These are phyloP conservation scores for Caulochytrium protostelioides DNA, from an alignment of 371 early-diverging fungal genomes.

Conservation along the genomic window DNA sequence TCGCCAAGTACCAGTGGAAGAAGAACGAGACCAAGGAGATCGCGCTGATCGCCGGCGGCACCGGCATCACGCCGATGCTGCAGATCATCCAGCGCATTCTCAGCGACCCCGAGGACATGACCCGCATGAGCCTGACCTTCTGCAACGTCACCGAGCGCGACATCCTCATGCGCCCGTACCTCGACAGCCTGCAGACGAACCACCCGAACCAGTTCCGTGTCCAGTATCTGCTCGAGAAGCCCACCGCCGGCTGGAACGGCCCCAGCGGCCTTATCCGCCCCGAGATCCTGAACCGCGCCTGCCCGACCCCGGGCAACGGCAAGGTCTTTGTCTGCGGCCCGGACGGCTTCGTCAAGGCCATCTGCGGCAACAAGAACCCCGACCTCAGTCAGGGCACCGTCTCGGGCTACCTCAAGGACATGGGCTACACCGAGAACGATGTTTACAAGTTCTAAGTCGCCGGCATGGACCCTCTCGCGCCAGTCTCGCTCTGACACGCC, in stretches of 20 bases:
- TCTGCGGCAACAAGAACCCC: conserved; percentile 19
- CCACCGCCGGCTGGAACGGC: background rate
- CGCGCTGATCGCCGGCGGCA: conserved; percentile 76
- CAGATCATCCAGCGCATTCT: conserved; percentile 56
- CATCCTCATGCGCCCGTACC: conserved; percentile 50
- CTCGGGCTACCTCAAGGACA: conserved; percentile 18
- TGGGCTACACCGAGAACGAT: too few species aligned
- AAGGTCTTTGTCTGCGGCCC: too few species aligned
- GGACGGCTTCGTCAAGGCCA: too few species aligned
- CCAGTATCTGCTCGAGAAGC: conserved; percentile 23
- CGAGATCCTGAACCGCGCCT: conserved; percentile 2
- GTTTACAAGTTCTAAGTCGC: too few species aligned
- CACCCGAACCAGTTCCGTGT: conserved; percentile 47
- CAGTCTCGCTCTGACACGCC: too few species aligned
- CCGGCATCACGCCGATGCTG: conserved; percentile 77
- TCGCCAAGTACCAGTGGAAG: conserved; percentile 55
- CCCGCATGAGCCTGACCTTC: conserved; percentile 48
- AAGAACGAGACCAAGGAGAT: conserved; percentile 50
- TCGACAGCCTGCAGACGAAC: conserved; percentile 40
- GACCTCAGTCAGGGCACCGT: conserved; percentile 23
- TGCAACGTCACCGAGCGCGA: conserved; percentile 67
- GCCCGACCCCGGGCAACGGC: too few species aligned
- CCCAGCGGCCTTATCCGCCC: background rate
- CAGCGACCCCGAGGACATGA: conserved; percentile 53
- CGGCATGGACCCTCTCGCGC: too few species aligned